Conservation (phyloP, 352 stramenopile species). For the Phytophthora sojae region DNA sequence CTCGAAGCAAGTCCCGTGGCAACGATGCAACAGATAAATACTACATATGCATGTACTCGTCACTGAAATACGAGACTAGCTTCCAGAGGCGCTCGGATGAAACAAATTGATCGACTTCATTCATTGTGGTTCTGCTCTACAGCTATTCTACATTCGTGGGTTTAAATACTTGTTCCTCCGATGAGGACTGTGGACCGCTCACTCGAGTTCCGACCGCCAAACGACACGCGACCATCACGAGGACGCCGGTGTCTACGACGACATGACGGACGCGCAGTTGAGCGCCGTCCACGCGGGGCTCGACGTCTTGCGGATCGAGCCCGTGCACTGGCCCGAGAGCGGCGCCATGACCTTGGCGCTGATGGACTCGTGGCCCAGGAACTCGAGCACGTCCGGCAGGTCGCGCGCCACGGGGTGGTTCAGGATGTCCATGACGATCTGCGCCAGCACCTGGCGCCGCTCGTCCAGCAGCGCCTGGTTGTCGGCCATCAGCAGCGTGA, state of each 20-base stretch:
- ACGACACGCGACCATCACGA: not conserved
- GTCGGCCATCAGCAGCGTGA: conserved; percentile 74
- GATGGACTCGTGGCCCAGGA: conserved; percentile 61
- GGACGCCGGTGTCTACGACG: conserved; percentile 10
- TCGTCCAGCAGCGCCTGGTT: conserved; percentile 73
- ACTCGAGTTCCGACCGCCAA: not conserved
- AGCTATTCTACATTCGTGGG: conserved; percentile 29
- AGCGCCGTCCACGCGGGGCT: conserved; percentile 66
- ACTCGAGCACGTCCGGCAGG: conserved; percentile 70
- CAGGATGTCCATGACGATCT: conserved; percentile 70
- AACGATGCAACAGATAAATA: no score
- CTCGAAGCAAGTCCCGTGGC: no score
- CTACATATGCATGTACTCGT: no score
- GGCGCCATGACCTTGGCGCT: conserved; percentile 54
- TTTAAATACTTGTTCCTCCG: conserved; percentile 33
- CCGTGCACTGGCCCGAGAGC: conserved; percentile 55
- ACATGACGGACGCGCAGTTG: conserved; percentile 34
- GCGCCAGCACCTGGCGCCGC: conserved; percentile 67
- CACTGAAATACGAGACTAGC: no score
- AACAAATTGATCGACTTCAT: conserved; percentile 18
- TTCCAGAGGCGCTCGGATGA: no score
- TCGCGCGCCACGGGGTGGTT: conserved; percentile 60
- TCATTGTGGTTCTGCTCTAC: conserved; percentile 8
- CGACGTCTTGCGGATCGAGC: conserved; percentile 79
- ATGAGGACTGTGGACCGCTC: no score